Base-by-base conservation (phyloP, 177 flowering plant genomes). In the Vitis hybrid region DNA sequence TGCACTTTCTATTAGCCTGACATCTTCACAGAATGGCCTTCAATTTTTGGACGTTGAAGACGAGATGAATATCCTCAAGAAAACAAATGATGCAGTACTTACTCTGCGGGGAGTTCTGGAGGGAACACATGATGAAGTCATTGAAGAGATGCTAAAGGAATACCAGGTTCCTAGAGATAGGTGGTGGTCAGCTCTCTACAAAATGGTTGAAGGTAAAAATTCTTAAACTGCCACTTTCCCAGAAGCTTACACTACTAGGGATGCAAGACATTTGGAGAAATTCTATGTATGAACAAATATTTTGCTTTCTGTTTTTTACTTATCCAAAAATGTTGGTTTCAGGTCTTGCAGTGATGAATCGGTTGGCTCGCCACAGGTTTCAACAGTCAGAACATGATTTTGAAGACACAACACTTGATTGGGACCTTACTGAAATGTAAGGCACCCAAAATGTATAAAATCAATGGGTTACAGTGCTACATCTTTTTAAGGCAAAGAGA, bases 141-240 rank as follows among this genome's bases (percentile, higher is more conserved):
- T 90, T 51, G 86, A 81, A 11, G 86, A 85, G 56, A 72, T 88
- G 1, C 80, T 90, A 6, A 71, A 79, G 64, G 77, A 76, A 33
- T 63, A 79, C 67, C 83, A 89, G 33, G 82, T 94, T 60, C 75
- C 97, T 0, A 80, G 76, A 70, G 86, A 89, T 63, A 73, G 87
- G 39, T 94, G 97, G 97, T 90, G 93, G 93, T 88, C 93, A 14
- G 67, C 93, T 74, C 80, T 92, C 67, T 88, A 87, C 77, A 85
- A 76, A 80, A 81, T 90, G 45, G 79, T 92, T 70, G 97, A 90
- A 89, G 98, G 97, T 92, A 82, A 26, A 26, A 26, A 26, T 0
- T 26, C 50, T 57, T 57, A 16, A 33, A 19, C 63, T 60, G n/a
- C 49, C 29, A 26, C 29, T 26, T 26, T 2, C 29, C 29, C 29